Evolutionary conservation across 176 grass and related monocot species (phyloP).

Genomic region (Cocos nucifera): DNA sequence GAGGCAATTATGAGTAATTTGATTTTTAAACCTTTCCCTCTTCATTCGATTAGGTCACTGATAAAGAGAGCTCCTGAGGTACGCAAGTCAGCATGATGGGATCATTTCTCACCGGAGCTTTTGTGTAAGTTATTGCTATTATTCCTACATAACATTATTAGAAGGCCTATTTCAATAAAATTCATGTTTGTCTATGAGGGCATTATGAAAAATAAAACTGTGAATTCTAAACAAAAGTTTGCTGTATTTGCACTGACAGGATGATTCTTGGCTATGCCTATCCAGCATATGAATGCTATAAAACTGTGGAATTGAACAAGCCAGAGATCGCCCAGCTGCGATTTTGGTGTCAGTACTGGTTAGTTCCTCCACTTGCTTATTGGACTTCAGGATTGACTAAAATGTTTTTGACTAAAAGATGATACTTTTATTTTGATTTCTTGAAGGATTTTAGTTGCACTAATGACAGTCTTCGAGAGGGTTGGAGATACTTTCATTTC

Average conservation of each 20-base stretch:
- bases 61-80: too few species aligned
- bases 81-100: slow-evolving; percentile 38
- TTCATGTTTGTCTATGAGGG: too few species aligned
- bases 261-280: slow-evolving; percentile 53
- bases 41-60: too few species aligned
- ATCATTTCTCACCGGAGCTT: slow-evolving; percentile 39
- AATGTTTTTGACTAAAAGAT: neutral
- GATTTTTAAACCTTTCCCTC: too few species aligned
- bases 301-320: slow-evolving; percentile 54
- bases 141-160: too few species aligned
- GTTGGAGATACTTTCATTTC: slow-evolving; percentile 37
- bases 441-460: slow-evolving; percentile 57
- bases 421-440: neutral
- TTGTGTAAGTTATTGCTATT: slow-evolving; percentile 36
- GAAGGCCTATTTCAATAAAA: too few species aligned
- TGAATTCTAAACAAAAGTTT: neutral
- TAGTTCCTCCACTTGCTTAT: neutral
- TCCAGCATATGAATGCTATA: slow-evolving; percentile 74
- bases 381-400: too few species aligned
- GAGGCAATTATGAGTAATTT: too few species aligned
- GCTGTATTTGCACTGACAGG: slow-evolving; percentile 9
- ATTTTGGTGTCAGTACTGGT: slow-evolving; percentile 93
- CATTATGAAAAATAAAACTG: too few species aligned
- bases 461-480: slow-evolving; percentile 42
- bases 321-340: slow-evolving; percentile 44